These are phyloP conservation scores for Puccinia triticina DNA, from an alignment of 1,284 basidiomycete genomes.

Conservation along the genomic window DNA sequence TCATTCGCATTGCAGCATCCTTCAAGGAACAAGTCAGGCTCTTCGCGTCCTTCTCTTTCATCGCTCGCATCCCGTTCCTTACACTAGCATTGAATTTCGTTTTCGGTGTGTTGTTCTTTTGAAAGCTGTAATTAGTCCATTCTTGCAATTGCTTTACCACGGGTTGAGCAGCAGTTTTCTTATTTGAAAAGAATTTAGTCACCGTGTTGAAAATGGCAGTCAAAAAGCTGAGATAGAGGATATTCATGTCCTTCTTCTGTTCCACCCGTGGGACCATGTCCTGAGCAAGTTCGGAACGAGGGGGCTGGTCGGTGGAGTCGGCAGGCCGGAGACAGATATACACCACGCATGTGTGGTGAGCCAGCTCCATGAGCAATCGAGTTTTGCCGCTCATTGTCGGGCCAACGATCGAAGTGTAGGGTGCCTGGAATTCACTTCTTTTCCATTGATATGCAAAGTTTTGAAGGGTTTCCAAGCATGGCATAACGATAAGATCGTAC, in stretches of 20 bases:
- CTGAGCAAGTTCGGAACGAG: not conserved
- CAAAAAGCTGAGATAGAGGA: not conserved
- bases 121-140: not conserved
- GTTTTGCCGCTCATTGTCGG: slow-evolving; percentile 11
- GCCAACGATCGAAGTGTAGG: not conserved
- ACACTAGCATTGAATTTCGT: no score
- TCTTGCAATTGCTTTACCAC: not conserved
- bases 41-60: no score
- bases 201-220: not conserved
- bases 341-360: not conserved
- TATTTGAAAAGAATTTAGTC: not conserved
- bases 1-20: not conserved
- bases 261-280: not conserved
- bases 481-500: not conserved
- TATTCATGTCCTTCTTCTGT: not conserved
- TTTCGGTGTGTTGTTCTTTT: no score
- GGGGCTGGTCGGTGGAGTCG: not conserved
- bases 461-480: not conserved
- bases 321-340: not conserved
- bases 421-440: not conserved
- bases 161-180: no score
- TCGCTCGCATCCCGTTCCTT: no score
- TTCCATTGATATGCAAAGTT: not conserved
- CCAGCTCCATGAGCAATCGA: not conserved
- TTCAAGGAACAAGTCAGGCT: not conserved